A percentile compares a stretch with the other conserved stretches of the same genome.
Conservation (phyloP, 805 yeast genomes). For the Wickerhamomyces alni region DNA sequence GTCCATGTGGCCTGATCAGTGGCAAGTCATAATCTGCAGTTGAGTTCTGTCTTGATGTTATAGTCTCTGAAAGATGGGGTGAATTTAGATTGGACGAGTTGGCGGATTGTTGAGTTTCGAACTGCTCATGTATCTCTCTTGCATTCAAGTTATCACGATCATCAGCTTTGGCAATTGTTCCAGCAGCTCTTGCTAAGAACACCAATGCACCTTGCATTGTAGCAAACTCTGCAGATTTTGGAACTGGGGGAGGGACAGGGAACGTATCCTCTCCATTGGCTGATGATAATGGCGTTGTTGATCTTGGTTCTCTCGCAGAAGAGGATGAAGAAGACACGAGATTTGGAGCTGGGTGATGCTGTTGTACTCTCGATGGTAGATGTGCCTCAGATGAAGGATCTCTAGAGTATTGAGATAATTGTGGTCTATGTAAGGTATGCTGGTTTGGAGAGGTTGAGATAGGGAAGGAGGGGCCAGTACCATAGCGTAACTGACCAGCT, state of each 20-base stretch:
- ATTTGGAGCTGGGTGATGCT: too few relatives aligned
- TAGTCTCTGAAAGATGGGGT: constrained; percentile 1
- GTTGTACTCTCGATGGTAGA: neutral
- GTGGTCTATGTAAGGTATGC: constrained; percentile 2
- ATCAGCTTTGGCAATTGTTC: constrained; percentile 65
- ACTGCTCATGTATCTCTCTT: constrained; percentile 38
- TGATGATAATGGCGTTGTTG: neutral
- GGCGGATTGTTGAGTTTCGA: constrained; percentile 30
- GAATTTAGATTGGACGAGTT: constrained; percentile 3
- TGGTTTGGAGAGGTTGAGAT: constrained; percentile 6
- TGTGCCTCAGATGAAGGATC: neutral
- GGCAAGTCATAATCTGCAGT: constrained; percentile 15
- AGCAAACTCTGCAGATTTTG: constrained; percentile 19
- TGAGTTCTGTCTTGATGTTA: constrained; percentile 7
- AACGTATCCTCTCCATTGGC: constrained; percentile 8
- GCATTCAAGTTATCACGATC: constrained; percentile 57
- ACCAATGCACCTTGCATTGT: constrained; percentile 58
- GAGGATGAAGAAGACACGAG: neutral
- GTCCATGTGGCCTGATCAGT: constrained; percentile 18
- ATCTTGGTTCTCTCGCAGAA: neutral
- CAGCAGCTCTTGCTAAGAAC: constrained; percentile 74
- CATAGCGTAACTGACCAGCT: neutral
- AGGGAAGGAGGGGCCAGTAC: neutral
- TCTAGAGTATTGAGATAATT: neutral
- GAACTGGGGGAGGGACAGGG: constrained; percentile 10